Conservation (phyloP, 148 eudicot species). For the Amaranthus palmeri region DNA sequence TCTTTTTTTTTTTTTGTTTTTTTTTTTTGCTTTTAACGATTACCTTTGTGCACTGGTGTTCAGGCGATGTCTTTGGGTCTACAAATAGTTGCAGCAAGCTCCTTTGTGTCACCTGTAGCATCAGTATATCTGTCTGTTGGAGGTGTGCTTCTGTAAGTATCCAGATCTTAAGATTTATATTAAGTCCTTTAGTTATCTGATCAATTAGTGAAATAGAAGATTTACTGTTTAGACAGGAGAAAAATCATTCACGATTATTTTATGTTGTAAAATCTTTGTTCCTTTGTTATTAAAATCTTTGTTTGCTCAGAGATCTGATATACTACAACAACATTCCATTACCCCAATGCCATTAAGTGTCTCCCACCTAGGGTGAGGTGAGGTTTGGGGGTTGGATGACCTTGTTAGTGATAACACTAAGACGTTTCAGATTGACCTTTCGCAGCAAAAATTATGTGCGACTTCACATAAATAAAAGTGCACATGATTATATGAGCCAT, state of each 20-base stretch:
- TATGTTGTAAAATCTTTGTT: background rate
- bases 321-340: too few species aligned
- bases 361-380: too few species aligned
- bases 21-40: constrained; percentile 15
- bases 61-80: constrained; percentile 66
- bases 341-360: too few species aligned
- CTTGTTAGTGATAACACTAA: too few species aligned
- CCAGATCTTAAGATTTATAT: background rate
- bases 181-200: background rate
- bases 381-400: too few species aligned
- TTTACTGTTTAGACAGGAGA: background rate
- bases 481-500: too few species aligned
- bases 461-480: too few species aligned
- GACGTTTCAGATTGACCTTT: too few species aligned
- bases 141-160: constrained; percentile 70
- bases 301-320: background rate
- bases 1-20: background rate
- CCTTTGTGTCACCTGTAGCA: constrained; percentile 36
- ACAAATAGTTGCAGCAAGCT: constrained; percentile 57
- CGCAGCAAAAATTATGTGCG: too few species aligned
- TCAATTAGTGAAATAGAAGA: background rate
- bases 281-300: background rate
- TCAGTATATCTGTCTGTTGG: constrained; percentile 75
- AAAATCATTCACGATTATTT: background rate
- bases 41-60: constrained; percentile 20